These are phyloP conservation scores for Starmerella floris DNA, from an alignment of 805 yeast species.

Conservation along the genomic window DNA sequence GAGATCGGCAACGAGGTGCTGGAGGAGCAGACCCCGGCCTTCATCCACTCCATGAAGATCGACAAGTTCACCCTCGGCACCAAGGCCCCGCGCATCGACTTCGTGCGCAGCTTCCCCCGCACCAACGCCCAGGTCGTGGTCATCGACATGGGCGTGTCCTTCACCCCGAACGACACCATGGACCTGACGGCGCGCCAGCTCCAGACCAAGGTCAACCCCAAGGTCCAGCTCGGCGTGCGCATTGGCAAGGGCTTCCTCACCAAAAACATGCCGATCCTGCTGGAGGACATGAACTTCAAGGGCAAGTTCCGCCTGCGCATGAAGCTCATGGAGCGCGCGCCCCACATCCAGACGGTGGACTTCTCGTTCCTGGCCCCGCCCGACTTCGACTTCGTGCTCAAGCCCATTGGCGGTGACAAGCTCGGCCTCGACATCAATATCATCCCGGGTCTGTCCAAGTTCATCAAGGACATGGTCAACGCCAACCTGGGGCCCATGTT, in stretches of 20 bases:
- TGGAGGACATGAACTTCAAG: conserved; percentile 65
- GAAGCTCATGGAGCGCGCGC: conserved; percentile 80
- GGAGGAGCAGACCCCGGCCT: conserved; percentile 72
- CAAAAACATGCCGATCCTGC: conserved; percentile 56
- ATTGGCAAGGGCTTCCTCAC: conserved; percentile 61
- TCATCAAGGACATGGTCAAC: conserved; percentile 71
- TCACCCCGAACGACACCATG: conserved; percentile 78
- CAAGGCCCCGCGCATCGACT: conserved; percentile 87
- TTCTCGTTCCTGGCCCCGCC: conserved; percentile 79
- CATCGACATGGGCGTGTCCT: conserved; percentile 93
- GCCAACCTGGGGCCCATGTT: conserved; percentile 82
- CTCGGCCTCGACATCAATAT: conserved; percentile 75
- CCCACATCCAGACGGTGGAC: conserved; percentile 85
- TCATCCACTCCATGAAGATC: conserved; percentile 70
- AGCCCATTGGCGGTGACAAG: conserved; percentile 65
- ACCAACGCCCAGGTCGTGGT: conserved; percentile 89
- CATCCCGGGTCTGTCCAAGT: conserved; percentile 74
- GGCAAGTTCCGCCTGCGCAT: conserved; percentile 67
- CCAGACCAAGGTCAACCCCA: conserved; percentile 73
- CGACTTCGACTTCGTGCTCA: conserved; percentile 68
- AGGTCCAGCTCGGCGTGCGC: conserved; percentile 59
- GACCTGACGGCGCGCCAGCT: conserved; percentile 78
- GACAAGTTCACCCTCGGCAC: conserved; percentile 86
- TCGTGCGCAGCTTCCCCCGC: conserved; percentile 75
- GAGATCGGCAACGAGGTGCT: conserved; percentile 74